phyloP scores from a whole-genome alignment of 2,329 filamentous ascomycete species.

The Hysterium pulicare region DNA sequence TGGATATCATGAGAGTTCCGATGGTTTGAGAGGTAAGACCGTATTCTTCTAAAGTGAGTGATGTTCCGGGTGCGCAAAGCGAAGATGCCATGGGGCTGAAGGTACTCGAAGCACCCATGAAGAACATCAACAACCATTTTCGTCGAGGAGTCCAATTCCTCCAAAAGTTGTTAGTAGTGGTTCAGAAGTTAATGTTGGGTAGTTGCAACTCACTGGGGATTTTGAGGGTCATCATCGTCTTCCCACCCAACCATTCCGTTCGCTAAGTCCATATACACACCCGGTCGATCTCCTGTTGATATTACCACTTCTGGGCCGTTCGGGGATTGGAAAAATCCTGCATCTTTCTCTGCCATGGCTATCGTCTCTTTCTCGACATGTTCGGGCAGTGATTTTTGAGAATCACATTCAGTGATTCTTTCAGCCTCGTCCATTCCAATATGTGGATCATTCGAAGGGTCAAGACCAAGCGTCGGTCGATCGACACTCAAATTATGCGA shows the following conservation, averaged over 20 bases:
- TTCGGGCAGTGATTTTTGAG: conserved; percentile 10
- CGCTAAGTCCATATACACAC: not conserved
- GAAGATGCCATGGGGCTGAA: conserved; percentile 24
- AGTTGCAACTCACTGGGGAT: not conserved
- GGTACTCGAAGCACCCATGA: conserved; percentile 29
- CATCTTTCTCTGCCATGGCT: not conserved
- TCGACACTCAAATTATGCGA: too few species aligned
- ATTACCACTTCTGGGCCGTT: not conserved
- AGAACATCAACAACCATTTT: conserved; percentile 40
- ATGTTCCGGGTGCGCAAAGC: conserved; percentile 25
- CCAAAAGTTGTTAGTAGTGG: not conserved
- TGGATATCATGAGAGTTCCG: conserved; percentile 14
- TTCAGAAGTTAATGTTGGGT: not conserved
- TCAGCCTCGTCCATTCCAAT: conserved; percentile 6
- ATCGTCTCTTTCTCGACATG: conserved; percentile 8
- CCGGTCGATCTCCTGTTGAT: conserved; percentile 5
- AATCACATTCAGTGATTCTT: conserved; percentile 6
- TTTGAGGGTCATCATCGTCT: not conserved
- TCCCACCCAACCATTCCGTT: not conserved
- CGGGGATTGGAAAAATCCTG: conserved; percentile 2
- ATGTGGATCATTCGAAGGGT: too few species aligned
- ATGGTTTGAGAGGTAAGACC: conserved; percentile 13
- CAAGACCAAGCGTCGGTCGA: too few species aligned
- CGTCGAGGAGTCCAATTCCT: conserved; percentile 40
- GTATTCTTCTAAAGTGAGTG: conserved; percentile 17